These are phyloP conservation scores for Cutaneotrichosporon sp. DNA, from an alignment of 1,284 basidiomycete species.

Conservation along the genomic window DNA sequence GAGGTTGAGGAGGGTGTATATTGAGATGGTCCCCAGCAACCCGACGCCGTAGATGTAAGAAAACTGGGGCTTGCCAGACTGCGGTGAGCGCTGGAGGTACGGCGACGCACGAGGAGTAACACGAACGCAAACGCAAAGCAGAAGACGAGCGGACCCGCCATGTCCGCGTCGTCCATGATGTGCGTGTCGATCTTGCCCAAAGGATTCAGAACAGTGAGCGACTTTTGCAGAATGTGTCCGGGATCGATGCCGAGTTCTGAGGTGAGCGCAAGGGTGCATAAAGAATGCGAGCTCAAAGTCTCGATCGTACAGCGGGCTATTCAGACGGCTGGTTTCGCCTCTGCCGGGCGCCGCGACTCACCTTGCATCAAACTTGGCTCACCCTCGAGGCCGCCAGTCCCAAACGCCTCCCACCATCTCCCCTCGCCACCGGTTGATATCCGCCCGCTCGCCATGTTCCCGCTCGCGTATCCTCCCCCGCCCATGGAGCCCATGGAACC, in stretches of 20 bases:
- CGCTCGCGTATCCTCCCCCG: constrained; percentile 31
- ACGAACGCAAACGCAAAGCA: constrained; percentile 88
- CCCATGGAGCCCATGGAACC: constrained; percentile 27
- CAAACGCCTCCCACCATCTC: constrained; percentile 92
- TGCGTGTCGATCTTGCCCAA: constrained; percentile 80
- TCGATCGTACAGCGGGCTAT: not conserved
- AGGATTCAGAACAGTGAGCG: constrained; percentile 92
- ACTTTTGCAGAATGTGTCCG: constrained; percentile 89
- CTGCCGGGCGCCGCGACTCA: constrained; percentile 47
- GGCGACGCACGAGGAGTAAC: constrained; percentile 73
- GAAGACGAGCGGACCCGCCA: constrained; percentile 94
- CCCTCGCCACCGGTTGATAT: constrained; percentile 66
- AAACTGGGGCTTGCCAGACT: constrained; percentile 99
- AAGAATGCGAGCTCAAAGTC: too few relatives aligned
- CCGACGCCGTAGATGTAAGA: constrained; percentile 99
- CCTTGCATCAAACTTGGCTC: constrained; percentile 91
- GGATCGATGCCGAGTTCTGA: constrained; percentile 97
- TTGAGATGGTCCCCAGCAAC: constrained; percentile 86
- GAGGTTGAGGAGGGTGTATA: constrained; percentile 93
- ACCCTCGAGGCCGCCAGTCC: constrained; percentile 90
- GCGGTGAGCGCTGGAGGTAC: constrained; percentile 14
- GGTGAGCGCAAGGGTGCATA: constrained; percentile 9
- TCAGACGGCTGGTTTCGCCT: not conserved
- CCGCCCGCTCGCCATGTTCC: constrained; percentile 39
- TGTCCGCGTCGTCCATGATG: constrained; percentile 99